phyloP scores from a whole-genome alignment of 257 asterid genomes.

The Ophiorrhiza pumila region DNA sequence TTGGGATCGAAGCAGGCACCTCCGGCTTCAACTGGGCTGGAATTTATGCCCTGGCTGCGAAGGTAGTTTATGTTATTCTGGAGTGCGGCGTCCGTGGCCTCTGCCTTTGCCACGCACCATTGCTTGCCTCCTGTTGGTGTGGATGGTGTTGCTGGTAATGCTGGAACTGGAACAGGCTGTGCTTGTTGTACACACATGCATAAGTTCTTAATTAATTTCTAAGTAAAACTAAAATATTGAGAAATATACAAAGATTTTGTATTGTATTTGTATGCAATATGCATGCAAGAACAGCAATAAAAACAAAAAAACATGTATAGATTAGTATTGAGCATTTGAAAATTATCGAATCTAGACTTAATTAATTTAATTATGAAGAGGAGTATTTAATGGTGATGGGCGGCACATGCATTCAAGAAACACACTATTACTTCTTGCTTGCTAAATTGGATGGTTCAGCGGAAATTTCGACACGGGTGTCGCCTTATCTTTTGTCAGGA shows the following conservation, averaged over 20 bases:
- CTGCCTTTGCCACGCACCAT: slow-evolving; percentile 67
- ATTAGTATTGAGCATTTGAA: too few relatives aligned
- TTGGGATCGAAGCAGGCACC: slow-evolving; percentile 65
- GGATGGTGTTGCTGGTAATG: slow-evolving; percentile 15
- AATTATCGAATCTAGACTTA: too few relatives aligned
- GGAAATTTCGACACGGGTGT: background rate
- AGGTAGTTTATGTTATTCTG: slow-evolving; percentile 60
- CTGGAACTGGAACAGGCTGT: slow-evolving; percentile 16
- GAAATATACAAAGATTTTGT: too few relatives aligned
- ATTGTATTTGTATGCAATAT: too few relatives aligned
- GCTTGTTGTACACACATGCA: background rate
- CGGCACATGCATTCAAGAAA: too few relatives aligned
- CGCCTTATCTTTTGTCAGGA: background rate
- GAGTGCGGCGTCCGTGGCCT: slow-evolving; percentile 34
- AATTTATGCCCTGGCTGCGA: slow-evolving; percentile 47
- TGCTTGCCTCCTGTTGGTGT: slow-evolving; percentile 33
- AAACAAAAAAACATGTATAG: too few relatives aligned
- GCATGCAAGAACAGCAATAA: too few relatives aligned
- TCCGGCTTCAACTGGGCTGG: slow-evolving; percentile 40
- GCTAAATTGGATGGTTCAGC: background rate
- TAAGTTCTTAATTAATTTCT: too few relatives aligned
- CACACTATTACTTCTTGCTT: too few relatives aligned
- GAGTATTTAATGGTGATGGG: too few relatives aligned
- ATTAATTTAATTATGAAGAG: too few relatives aligned
- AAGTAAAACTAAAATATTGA: background rate